These are phyloP conservation scores for Theobroma grandiflorum DNA, from an alignment of 441 rosid species.

Conservation along the genomic window DNA sequence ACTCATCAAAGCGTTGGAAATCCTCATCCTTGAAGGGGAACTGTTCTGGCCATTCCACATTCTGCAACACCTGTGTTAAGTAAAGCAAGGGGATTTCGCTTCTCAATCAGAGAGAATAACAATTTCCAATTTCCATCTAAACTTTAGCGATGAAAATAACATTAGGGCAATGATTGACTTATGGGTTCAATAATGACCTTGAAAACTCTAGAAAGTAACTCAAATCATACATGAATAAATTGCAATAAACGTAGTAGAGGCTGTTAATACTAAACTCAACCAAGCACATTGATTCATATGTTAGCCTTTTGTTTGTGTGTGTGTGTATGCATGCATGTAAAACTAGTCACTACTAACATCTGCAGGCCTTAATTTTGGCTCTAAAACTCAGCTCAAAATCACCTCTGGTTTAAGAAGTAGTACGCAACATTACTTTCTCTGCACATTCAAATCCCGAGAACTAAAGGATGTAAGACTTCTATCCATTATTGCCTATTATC, in stretches of 20 bases:
- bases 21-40: constrained; percentile 92
- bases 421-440: constrained; percentile 3
- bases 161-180: constrained; percentile 1
- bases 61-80: constrained; percentile 61
- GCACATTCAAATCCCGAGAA: constrained; percentile 1
- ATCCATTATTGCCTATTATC: not conserved
- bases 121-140: constrained; percentile 6
- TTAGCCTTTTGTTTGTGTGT: not conserved
- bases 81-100: constrained; percentile 13
- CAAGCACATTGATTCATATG: not conserved
- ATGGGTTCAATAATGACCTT: constrained; percentile 8
- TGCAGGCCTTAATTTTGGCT: constrained; percentile 4
- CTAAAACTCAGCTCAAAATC: constrained; percentile 5
- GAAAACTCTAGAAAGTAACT: constrained; percentile 8
- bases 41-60: constrained; percentile 87
- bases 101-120: constrained; percentile 12
- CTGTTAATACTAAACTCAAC: constrained; percentile 5
- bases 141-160: not conserved
- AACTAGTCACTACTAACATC: not conserved
- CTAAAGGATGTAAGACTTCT: not conserved
- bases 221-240: not conserved
- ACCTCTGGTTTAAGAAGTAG: not conserved
- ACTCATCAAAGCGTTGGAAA: constrained; percentile 93
- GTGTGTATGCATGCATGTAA: not conserved
- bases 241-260: not conserved